Evolutionary conservation across 495 filamentous ascomycete genomes (phyloP).

Genomic region (Tuber melanosporum): DNA sequence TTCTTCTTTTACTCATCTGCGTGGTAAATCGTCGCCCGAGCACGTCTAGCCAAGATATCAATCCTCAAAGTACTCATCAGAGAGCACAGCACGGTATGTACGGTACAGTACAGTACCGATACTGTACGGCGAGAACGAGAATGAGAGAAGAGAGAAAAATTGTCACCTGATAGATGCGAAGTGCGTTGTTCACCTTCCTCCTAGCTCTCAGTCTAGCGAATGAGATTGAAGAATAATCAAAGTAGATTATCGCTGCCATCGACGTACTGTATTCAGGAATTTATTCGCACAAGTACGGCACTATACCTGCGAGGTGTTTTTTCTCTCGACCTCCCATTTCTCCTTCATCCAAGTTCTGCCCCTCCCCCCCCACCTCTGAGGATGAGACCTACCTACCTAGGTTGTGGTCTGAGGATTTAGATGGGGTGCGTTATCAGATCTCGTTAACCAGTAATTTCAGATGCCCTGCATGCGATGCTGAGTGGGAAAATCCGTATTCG

Average conservation of each 20-base stretch:
- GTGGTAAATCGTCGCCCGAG: not conserved
- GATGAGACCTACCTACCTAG: not conserved
- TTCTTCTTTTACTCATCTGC: not conserved
- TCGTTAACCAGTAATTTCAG: not conserved
- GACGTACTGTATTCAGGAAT: not conserved
- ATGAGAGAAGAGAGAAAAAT: not conserved
- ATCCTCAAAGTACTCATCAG: not conserved
- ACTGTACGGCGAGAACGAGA: not conserved
- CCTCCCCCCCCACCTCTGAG: not conserved
- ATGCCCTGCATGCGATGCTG: not conserved
- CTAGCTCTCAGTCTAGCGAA: not conserved
- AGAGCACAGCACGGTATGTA: not conserved
- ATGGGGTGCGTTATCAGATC: not conserved
- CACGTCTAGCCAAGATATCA: not conserved
- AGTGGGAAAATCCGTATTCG: conserved; percentile 1
- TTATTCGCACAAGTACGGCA: not conserved
- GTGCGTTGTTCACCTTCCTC: not conserved
- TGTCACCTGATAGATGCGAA: conserved; percentile 1
- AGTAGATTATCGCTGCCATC: not conserved
- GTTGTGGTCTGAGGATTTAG: not conserved
- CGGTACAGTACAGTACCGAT: not conserved
- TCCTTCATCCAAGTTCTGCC: not conserved
- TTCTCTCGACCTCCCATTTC: not conserved
- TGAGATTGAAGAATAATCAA: not conserved
- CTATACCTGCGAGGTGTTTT: not conserved